Evolutionary conservation across 129 eudicot genomes (phyloP).

Genomic region (Chrysanthemum seticuspe): DNA sequence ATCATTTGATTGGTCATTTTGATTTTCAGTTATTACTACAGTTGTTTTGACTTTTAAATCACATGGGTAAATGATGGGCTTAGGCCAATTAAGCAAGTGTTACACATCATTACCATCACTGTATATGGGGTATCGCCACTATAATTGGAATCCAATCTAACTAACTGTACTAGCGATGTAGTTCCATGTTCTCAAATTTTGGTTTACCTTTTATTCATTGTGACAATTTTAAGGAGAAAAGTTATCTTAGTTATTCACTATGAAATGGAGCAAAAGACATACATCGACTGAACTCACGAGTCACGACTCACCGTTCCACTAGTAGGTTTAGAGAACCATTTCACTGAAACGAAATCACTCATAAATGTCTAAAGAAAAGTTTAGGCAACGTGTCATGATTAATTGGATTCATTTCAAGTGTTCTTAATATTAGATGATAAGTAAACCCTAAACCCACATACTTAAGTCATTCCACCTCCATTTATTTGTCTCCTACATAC

Average conservation of each 20-base stretch:
- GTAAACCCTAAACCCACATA: too few relatives aligned
- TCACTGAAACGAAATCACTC: too few relatives aligned
- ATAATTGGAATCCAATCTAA: conserved; percentile 17
- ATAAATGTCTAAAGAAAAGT: too few relatives aligned
- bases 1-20: not conserved
- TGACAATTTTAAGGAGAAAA: conserved; percentile 1
- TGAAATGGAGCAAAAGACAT: too few relatives aligned
- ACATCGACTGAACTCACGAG: too few relatives aligned
- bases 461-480: too few relatives aligned
- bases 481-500: too few relatives aligned
- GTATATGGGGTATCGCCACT: conserved; percentile 11
- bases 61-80: conserved; percentile 33
- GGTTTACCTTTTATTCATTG: conserved; percentile 5
- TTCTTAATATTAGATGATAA: too few relatives aligned
- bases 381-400: too few relatives aligned
- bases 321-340: too few relatives aligned
- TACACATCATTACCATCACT: conserved; percentile 35
- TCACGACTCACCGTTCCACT: too few relatives aligned
- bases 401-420: too few relatives aligned
- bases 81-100: conserved; percentile 19
- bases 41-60: conserved; percentile 21
- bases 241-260: not conserved
- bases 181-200: conserved; percentile 6
- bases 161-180: conserved; percentile 14
- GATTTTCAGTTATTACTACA: not conserved